Conservation (phyloP, 805 yeast genomes). For the Candida vaughaniae region DNA sequence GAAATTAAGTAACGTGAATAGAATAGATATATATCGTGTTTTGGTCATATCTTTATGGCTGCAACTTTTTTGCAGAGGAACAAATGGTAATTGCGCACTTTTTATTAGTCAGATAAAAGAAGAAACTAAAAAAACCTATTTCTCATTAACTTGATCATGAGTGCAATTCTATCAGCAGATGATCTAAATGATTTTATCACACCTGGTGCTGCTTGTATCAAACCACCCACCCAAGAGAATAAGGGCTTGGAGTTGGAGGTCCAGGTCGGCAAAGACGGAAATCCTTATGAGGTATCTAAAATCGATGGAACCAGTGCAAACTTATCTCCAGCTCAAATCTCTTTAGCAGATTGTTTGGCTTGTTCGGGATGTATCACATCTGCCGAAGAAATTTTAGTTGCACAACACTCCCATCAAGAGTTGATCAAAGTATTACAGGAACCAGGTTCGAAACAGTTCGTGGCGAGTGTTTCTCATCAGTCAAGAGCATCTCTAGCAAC, state of each 20-base stretch:
- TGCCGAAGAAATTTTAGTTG: constrained; percentile 91
- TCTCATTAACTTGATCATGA: constrained; percentile 50
- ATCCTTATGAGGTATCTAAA: constrained; percentile 66
- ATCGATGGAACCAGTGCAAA: constrained; percentile 52
- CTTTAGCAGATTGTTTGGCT: constrained; percentile 90
- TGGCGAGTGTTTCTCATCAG: constrained; percentile 82
- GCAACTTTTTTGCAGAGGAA: too few species aligned
- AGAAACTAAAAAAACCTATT: neutral
- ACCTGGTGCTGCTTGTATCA: constrained; percentile 93
- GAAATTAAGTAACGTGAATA: constrained; percentile 11
- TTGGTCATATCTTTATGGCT: too few species aligned
- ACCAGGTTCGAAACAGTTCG: constrained; percentile 46
- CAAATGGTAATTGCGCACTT: constrained; percentile 5
- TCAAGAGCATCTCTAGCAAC: constrained; percentile 77
- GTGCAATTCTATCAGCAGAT: constrained; percentile 83
- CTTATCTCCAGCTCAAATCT: constrained; percentile 80
- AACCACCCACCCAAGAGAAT: constrained; percentile 50
- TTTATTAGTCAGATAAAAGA: constrained; percentile 5
- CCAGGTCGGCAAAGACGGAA: constrained; percentile 56
- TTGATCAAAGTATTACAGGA: constrained; percentile 54
- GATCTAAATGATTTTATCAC: constrained; percentile 92
- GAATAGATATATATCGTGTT: neutral
- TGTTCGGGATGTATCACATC: constrained; percentile 97
- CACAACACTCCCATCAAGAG: constrained; percentile 86
- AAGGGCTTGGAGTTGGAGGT: constrained; percentile 46